Conservation (phyloP, 495 filamentous ascomycete genomes). For the Xylaria bambusicola region DNA sequence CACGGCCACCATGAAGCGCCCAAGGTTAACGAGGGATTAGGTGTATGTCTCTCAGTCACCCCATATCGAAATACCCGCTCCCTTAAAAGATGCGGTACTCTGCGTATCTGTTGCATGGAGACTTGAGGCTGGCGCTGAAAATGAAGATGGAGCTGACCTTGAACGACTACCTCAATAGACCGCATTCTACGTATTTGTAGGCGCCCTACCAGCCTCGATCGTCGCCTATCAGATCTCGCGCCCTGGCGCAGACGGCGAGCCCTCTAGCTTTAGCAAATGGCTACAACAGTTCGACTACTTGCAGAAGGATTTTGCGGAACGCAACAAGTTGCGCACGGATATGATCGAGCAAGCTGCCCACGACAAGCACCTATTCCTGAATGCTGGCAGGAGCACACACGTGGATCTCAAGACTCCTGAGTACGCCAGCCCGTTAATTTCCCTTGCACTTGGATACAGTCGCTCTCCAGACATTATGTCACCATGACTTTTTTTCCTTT, state of each 20-base stretch:
- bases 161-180: conserved; percentile 29
- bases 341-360: conserved; percentile 49
- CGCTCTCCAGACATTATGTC: neutral
- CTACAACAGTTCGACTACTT: conserved; percentile 38
- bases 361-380: conserved; percentile 47
- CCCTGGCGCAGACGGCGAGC: conserved; percentile 46
- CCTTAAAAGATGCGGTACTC: too few species aligned
- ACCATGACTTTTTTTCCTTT: too few species aligned
- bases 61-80: neutral
- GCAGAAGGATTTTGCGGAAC: conserved; percentile 39
- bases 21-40: conserved; percentile 43
- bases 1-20: conserved; percentile 41
- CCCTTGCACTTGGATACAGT: neutral
- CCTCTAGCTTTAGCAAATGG: conserved; percentile 35
- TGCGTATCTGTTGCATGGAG: too few species aligned
- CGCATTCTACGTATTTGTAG: conserved; percentile 43
- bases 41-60: conserved; percentile 37
- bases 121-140: too few species aligned
- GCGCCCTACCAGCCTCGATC: conserved; percentile 33
- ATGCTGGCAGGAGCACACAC: conserved; percentile 34
- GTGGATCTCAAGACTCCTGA: conserved; percentile 50
- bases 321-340: conserved; percentile 43
- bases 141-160: neutral
- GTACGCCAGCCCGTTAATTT: conserved; percentile 36
- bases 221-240: conserved; percentile 44